Evolutionary conservation across 306 rosid species (phyloP), one percentile per base, ranked within the genome.

Genomic region (Ormosia emarginata): DNA sequence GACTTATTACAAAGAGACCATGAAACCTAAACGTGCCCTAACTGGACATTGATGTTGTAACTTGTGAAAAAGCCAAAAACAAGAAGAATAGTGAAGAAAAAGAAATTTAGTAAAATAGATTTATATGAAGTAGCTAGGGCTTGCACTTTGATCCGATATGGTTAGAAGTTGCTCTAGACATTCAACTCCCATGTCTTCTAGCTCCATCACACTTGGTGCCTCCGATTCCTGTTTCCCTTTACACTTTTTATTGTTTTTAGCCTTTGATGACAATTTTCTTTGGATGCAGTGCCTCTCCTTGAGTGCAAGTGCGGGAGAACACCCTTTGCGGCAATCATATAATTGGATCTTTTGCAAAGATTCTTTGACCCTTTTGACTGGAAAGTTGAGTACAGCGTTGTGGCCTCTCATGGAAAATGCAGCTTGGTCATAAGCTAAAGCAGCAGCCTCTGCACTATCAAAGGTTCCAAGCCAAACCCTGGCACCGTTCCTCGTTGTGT

Each of bases 391-490:
- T 4, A 87, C 86, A 1, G 98, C 76, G 1, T 29, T 39, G 3
- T 15, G 3, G 15, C 82, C 84, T 68, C 87, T 75, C 76, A 90
- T 82, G 11, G 85, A 52, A 61, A 87, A 88, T 66, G 98, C 97
- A n/a, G 97, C 98, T 81, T 93, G 98, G 56, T 93, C 98, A 62
- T 93, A 91, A 1, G 98, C 97, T 3, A 93, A 61, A 67, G 97
- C 98, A 55, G 97, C 97, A 1, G 83, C 94, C 85, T 91, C 94
- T 0, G 94, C 90, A 15, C 77, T 91, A 0, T 91, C 94, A 18
- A 93, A 93, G 0, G 98, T 93, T 18, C 98, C 98, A 0, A 93
- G 90, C 98, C 98, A 93, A 5, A 93, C 98, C 40, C 98, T 68
- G 6, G 66, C 30, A 0, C 98, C 98, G 2, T 87, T 82, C 79